Evolutionary conservation across 805 yeast genomes (phyloP), one percentile per base, ranked within the genome.

Genomic region (Cyberlindnera xishuangbannaensis): DNA sequence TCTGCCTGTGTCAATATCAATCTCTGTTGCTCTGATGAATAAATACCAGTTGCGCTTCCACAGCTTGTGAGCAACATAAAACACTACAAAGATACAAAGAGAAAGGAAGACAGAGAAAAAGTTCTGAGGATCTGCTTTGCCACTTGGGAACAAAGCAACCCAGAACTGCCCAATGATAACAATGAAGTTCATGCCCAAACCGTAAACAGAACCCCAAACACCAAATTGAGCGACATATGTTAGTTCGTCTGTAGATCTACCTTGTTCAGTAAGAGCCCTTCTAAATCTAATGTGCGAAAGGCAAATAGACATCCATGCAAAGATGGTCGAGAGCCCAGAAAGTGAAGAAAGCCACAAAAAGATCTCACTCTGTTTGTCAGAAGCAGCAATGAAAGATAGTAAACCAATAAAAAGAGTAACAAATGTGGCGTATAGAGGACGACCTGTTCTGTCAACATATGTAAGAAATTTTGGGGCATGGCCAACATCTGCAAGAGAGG

Each of bases 101-200:
- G 85, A 73, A 48, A 83, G 62, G 56, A 77, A 83, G 15, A 73
- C 61, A 51, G 68, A 61, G 65, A 83, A 83, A 67, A 83, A 83
- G 25, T 45, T 58, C 24, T 56, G 46, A 6, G 83, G 82, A 51
- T 60, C 64, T 34, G 80, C 73, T 8, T 56, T 30, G 9, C 36
- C 64, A 10, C 75, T 76, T 34, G 95, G 95, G 67, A 67, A 83
- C 25, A 82, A 61, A 7, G 90, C 87, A 38, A 79, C 67, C 84
- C 88, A 84, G 65, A 85, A 82, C 61, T 83, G 87, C 18, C 86
- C 83, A 37, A 73, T 62, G 39, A 85, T 63, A 41, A 84, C 76
- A 37, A 80, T 58, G 18, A 68, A 21, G 51, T 77, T 76, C 48
- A 86, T 58, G 15, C 58, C 37, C 13, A 72, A 48, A 35, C 90